Evolutionary conservation across 1,284 basidiomycete species (phyloP), one percentile per base, ranked within the genome.

Genomic region (Cutaneotrichosporon dermatis): DNA sequence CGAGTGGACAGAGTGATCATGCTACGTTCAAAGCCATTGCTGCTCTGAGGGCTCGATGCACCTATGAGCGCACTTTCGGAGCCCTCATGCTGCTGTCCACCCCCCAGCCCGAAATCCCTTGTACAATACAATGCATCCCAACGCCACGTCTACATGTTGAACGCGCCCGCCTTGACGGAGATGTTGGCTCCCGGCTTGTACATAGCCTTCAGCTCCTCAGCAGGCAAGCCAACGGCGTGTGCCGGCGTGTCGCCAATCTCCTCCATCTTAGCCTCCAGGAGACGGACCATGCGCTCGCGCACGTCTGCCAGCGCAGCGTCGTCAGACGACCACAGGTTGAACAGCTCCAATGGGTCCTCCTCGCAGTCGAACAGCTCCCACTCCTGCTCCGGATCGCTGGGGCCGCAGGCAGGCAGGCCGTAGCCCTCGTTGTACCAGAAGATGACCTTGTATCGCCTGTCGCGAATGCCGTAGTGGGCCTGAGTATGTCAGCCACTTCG

Each of bases 321-420:
- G 7, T 51, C 44, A 2, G 25, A 25, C 25, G 25, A 25, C 59
- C 61, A 67, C 33, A 65, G 44, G 51, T 67, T 67, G 52, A 66
- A 65, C 51, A 67, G 54, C 52, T 67, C 64, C 7, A 67, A 50
- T 13, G 65, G 65, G 51, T 67, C 65, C 51, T 57, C 50, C n/a
- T 57, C 48, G 50, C 65, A 67, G 44, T 67, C 65, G 54, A 65
- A 67, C 40, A 67, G 53, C 57, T 67, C 65, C 65, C 65, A 67
- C 43, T 67, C 65, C 50, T 63, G 54, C 51, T 65, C 61, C 5
- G 65, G 37, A n/a, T 64, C 64, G 11, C 55, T 61, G 6, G 34
- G 40, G 8, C 41, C 45, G 34, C 55, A 51, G 25, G 60, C 63
- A 2, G 63, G 60, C 16, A 64, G 51, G 11, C 48, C 60, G n/a